Base-by-base conservation (phyloP, 2,329 filamentous ascomycete genomes). In the Biscogniauxia mediterranea region DNA sequence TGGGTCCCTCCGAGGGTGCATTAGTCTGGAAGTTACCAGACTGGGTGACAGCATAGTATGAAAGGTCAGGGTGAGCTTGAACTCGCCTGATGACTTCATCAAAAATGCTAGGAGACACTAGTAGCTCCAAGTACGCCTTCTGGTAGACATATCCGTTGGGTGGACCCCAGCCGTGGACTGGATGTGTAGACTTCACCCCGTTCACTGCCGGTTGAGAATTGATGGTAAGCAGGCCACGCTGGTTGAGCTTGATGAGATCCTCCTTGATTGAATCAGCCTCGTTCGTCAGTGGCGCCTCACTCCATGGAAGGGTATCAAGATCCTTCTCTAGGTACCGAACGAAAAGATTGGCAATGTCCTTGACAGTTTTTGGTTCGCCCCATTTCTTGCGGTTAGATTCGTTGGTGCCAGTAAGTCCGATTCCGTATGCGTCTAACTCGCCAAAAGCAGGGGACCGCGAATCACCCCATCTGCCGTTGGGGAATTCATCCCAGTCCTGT, bases 401-500 rank as follows among this genome's bases (percentile, higher is more conserved):
- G 74, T 97, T 99, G 56, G 92, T 96, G 28, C 95, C 95, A 68
- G 94, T 96, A 69, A 99, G 79, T 52, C 93, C 93, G 70, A 98
- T 92, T 52, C 93, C 94, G 73, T 99, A 98, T 8, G 92, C 89
- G 77, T 98, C 94, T 57, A 98, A 81, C 77, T 97, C 93, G 71
- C 95, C 95, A 72, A 97, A 99, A 56, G 95, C 95, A 63, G 95
- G 95, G 61, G 94, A 98, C 66, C 95, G 87, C 57, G 93, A 94
- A 77, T 99, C 95, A 78, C 95, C 96, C 95, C 95, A 99, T 76
- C 95, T 90, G 54, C 95, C 95, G 81, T 99, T 99, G 59, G 95
- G 95, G 71, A 97, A 99, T 76, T 99, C 95, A 71, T 99, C 95
- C 95, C 95, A 99, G 69, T 97, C 94, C 74, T 97, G 93, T 0